Evolutionary conservation across 1,284 basidiomycete species (phyloP), one percentile per base, ranked within the genome.

Genomic region (Tilletiopsis washingtonensis): DNA sequence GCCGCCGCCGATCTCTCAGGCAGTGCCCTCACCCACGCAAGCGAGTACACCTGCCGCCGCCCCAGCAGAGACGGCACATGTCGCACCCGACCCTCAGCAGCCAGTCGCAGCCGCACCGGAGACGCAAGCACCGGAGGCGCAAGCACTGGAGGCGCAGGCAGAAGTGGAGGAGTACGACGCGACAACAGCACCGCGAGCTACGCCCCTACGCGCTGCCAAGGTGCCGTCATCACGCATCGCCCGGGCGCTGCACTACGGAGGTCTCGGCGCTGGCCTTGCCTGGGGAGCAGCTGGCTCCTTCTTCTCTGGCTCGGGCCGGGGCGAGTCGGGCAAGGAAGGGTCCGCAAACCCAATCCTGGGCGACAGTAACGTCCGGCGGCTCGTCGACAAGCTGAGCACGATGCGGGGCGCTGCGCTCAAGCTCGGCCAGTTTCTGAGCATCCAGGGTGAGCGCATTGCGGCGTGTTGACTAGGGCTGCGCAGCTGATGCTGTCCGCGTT

Each of bases 391-490:
- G 67, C 78, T 98, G 14, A 86, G 88, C 0, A 82, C 85, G 64
- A 97, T 98, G 93, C 80, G 93, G 17, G 93, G 93, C 0, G 93
- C 94, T 0, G 94, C 93, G 0, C 78, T 99, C 53, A 98, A 99
- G 76, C 76, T 98, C 1, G 93, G 93, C 0, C 94, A 98, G 70
- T 98, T 98, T 69, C 80, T 98, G 79, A 91, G 88, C 66, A 97
- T 98, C 36, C 93, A 99, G 80, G 29, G 29, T 34, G 29, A 89
- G 27, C 34, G 2, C 21, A 24, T 17, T 34, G 29, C 29, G n/a
- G n/a, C 9, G 29, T 34, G 29, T 9, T n/a, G 29, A 34, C 29
- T 9, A 12, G n/a, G 19, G 4, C n/a, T 43, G 32, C 15, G 14
- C 20, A 26, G n/a, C 17, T 21, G 14, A n/a, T 20, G 4, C 27